Conservation (phyloP, 2,329 filamentous ascomycete genomes). For the Aspergillaceae sp. region DNA sequence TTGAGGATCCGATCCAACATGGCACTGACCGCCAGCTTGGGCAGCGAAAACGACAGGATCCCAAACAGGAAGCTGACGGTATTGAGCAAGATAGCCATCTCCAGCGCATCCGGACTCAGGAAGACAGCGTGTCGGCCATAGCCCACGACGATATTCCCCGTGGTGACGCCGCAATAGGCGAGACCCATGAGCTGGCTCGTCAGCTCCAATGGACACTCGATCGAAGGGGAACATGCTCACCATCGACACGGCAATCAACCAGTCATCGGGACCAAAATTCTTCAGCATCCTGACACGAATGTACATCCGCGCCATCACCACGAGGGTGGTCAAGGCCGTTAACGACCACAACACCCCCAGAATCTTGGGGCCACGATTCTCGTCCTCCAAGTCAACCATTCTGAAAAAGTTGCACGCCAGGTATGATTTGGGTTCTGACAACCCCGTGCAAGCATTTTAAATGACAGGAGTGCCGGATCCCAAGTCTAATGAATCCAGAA, state of each 20-base stretch:
- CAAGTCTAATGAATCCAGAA: no score
- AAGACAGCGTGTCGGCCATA: conserved; percentile 33
- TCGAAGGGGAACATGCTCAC: conserved; percentile 11
- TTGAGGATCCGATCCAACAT: conserved; percentile 22
- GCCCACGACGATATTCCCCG: conserved; percentile 29
- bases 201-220: neutral
- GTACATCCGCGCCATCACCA: conserved; percentile 27
- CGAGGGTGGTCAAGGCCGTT: conserved; percentile 21
- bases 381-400: neutral
- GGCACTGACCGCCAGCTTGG: conserved; percentile 21
- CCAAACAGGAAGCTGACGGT: conserved; percentile 20
- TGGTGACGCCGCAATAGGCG: conserved; percentile 18
- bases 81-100: conserved; percentile 17
- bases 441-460: no score
- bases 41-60: conserved; percentile 21
- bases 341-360: conserved; percentile 24
- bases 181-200: conserved; percentile 7
- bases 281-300: conserved; percentile 22
- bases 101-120: conserved; percentile 21
- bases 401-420: neutral
- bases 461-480: no score
- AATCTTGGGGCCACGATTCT: conserved; percentile 30
- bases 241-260: conserved; percentile 26
- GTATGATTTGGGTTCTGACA: no score
- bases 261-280: conserved; percentile 32